A percentile compares a stretch with the other conserved stretches of the same genome.
Conservation (phyloP, 306 rosid species). For the Mimosa bimucronata region DNA sequence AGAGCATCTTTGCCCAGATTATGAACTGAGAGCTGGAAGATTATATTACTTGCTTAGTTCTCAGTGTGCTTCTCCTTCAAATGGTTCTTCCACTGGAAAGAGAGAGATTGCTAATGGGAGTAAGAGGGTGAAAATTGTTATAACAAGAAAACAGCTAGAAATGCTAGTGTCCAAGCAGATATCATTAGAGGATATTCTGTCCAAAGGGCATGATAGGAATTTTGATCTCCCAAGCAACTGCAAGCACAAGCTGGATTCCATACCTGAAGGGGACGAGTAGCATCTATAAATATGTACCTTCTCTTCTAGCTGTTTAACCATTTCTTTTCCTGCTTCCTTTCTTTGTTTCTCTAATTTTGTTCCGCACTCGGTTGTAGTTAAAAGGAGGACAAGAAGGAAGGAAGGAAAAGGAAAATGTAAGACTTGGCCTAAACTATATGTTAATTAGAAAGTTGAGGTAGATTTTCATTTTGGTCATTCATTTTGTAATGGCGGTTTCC, state of each 20-base stretch:
- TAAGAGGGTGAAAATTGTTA: slow-evolving; percentile 65
- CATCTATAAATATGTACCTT: not conserved
- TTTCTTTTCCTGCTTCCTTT: slow-evolving; percentile 38
- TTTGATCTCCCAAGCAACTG: slow-evolving; percentile 28
- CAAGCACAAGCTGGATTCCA: slow-evolving; percentile 62
- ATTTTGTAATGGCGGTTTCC: slow-evolving; percentile 14
- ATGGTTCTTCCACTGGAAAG: slow-evolving; percentile 6
- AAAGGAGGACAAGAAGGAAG: slow-evolving; percentile 9
- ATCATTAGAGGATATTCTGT: slow-evolving; percentile 53
- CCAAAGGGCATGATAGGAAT: slow-evolving; percentile 30
- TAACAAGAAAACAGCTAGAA: slow-evolving; percentile 68
- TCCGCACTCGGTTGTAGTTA: not conserved
- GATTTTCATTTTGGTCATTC: slow-evolving; percentile 14
- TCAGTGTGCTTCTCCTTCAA: slow-evolving; percentile 26
- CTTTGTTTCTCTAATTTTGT: slow-evolving; percentile 18
- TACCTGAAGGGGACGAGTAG: slow-evolving; percentile 64
- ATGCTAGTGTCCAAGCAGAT: slow-evolving; percentile 58
- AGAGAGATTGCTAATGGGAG: slow-evolving; percentile 20
- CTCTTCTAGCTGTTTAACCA: slow-evolving; percentile 11
- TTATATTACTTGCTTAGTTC: slow-evolving; percentile 58
- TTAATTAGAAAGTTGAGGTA: slow-evolving; percentile 5
- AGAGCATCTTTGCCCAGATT: slow-evolving; percentile 47
- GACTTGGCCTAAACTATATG: not conserved
- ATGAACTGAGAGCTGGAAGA: slow-evolving; percentile 59
- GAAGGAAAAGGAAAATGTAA: slow-evolving; percentile 25